Evolutionary conservation across 2,329 filamentous ascomycete genomes (phyloP), one percentile per base, ranked within the genome.

Genomic region (Pseudogymnoascus sp.): DNA sequence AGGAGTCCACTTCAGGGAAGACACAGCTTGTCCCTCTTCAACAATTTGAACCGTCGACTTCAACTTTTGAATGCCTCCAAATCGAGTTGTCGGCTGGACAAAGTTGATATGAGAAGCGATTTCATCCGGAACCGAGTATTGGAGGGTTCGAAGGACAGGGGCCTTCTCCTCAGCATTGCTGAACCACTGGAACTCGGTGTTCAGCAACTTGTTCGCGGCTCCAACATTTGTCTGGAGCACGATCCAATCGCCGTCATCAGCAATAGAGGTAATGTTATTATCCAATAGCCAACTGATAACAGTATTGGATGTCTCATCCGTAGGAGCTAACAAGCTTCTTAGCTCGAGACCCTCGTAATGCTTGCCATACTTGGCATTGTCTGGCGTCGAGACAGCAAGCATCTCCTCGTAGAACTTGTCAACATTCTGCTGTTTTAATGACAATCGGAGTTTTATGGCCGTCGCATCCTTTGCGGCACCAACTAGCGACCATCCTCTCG

Each of bases 281-380:
- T 70, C 69, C 65, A 77, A 71, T 18, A 82, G 72, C 80, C 80
- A 82, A 34, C 64, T 69, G 12, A 76, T 71, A 14, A 79, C 75
- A 1, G 73, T 67, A 1, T 72, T 66, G 11, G 75, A 68, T 12
- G 75, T 74, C 10, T 75, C 74, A 11, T 75, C 69, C 4, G 72
- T 72, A 0, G 78, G 75, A 8, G 73, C 74, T 46, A 81, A 76
- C 65, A 79, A 74, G 5, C 73, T 67, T 62, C 79, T 76, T 62
- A 80, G 74, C 37, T 80, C 76, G 14, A 75, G 72, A 40, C 75
- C 72, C 44, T 75, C 75, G 66, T 79, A 76, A 68, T 82, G 81
- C 64, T 81, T 70, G 25, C 81, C 81, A 66, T 83, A 83, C 21
- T 75, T 72, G 3, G 75, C 66, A 64, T 77, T 72, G 6, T 76